A percentile compares a stretch with the other conserved stretches of the same genome.
phyloP scores from a whole-genome alignment of 2,329 filamentous ascomycete genomes.

The Phaeosphaeriaceae sp. region DNA sequence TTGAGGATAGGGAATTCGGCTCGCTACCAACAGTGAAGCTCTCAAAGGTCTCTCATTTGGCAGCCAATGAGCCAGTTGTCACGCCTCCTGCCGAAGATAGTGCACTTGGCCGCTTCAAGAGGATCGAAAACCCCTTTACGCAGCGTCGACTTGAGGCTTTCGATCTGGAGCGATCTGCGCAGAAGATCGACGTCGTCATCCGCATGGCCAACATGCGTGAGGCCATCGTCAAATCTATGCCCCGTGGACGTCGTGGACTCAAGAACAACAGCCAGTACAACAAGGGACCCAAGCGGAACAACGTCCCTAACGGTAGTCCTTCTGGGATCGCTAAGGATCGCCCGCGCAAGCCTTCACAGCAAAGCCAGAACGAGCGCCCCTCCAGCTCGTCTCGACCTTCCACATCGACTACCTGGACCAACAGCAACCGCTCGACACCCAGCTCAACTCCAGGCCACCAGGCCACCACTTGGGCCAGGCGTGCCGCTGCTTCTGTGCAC shows the following conservation, averaged over 20 bases:
- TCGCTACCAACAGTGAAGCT: slow-evolving; percentile 51
- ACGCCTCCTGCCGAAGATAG: slow-evolving; percentile 31
- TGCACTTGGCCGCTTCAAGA: slow-evolving; percentile 27
- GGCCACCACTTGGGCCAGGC: slow-evolving; percentile 32
- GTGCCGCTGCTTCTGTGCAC: slow-evolving; percentile 32
- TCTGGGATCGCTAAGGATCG: slow-evolving; percentile 31
- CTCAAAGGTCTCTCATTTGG: slow-evolving; percentile 41
- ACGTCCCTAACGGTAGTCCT: slow-evolving; percentile 22
- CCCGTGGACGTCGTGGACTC: slow-evolving; percentile 30
- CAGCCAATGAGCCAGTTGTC: slow-evolving; percentile 39
- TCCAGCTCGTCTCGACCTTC: slow-evolving; percentile 33
- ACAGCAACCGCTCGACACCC: slow-evolving; percentile 31
- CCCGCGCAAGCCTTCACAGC: slow-evolving; percentile 40
- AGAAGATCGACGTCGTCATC: slow-evolving; percentile 38
- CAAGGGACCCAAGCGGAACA: slow-evolving; percentile 37
- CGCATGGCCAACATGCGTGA: slow-evolving; percentile 34
- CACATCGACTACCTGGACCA: slow-evolving; percentile 33
- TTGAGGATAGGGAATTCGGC: slow-evolving; percentile 57
- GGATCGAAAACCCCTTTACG: slow-evolving; percentile 38
- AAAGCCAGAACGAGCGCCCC: slow-evolving; percentile 33
- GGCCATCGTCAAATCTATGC: slow-evolving; percentile 37
- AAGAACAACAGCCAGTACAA: slow-evolving; percentile 24
- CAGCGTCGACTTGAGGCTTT: slow-evolving; percentile 33
- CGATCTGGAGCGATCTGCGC: slow-evolving; percentile 31
- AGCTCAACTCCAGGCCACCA: slow-evolving; percentile 25